Evolutionary conservation across 163 green algal species (phyloP), one percentile per base, ranked within the genome.

Genomic region (Chloroidium sp.): DNA sequence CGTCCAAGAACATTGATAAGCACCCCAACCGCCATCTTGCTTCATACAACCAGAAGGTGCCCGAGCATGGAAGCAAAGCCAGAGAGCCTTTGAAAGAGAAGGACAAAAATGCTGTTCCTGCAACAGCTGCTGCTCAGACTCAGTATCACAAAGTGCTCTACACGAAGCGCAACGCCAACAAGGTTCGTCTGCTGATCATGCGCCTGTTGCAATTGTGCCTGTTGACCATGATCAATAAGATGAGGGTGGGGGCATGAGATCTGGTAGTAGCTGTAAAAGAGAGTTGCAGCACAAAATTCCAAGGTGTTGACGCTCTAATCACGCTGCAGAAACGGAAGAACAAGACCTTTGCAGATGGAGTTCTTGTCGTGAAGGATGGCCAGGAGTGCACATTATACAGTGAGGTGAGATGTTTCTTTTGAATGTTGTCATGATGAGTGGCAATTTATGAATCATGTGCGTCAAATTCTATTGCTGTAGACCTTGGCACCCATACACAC

Each of bases 341-440:
- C 86, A 92, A 92, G 77, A 81, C 2, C 6, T 92, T 89, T 79
- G 59, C 62, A 6, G 89, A 92, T 76, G 89, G 89, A 64, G 75
- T 89, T 13, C 82, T 92, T 60, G 84, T 87, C 59, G 84, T 91
- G 2, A 83, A 80, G 10, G 61, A 68, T 12, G 86, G 76, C 61
- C 78, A 58, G 59, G 75, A 75, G 1, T 87, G 78, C 75, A 81
- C 76, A 0, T 81, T 90, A 4, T 85, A 85, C 60, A 76, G 84
- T 79, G 69, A 76, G 69, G 84, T 84, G 0, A 36, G 36, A 36
- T 36, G 36, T 36, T 36, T 36, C 36, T 36, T 36, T 36, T 36
- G 36, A 36, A 36, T 36, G 36, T 4, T 8, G 67, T 72, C 67
- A 72, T 72, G 67, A 72, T 72, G 67, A 72, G 67, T 10, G 6